phyloP scores from a whole-genome alignment of 1,284 basidiomycete species.

The Prillingera fragicola region DNA sequence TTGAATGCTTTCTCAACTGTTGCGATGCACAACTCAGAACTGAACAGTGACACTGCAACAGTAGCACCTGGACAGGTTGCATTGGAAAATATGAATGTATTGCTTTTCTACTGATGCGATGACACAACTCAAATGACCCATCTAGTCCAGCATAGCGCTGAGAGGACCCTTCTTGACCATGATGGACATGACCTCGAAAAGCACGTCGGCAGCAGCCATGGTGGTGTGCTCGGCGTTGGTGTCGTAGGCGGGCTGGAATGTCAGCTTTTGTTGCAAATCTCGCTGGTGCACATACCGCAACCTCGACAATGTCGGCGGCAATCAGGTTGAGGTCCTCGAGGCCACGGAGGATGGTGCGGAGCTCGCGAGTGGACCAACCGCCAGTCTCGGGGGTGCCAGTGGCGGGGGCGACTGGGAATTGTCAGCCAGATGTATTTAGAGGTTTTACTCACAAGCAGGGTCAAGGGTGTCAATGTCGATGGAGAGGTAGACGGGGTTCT shows the following conservation, averaged over 20 bases:
- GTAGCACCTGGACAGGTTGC: too few species aligned
- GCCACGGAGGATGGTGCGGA: conserved; percentile 36
- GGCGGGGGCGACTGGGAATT: not conserved
- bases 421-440: not conserved
- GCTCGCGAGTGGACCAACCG: conserved; percentile 43
- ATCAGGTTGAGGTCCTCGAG: conserved; percentile 39
- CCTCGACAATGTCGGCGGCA: conserved; percentile 36
- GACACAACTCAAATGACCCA: too few species aligned
- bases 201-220: conserved; percentile 42
- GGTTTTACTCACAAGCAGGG: conserved; percentile 8
- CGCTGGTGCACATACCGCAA: not conserved
- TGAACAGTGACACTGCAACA: too few species aligned
- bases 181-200: conserved; percentile 31
- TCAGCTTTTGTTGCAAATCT: not conserved
- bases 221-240: conserved; percentile 41
- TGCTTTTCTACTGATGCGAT: too few species aligned
- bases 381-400: conserved; percentile 32
- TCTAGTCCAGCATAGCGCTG: conserved; percentile 1
- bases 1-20: too few species aligned
- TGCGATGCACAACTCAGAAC: too few species aligned
- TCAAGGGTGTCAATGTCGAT: conserved; percentile 29
- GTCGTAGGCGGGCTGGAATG: conserved; percentile 12
- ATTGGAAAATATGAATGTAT: too few species aligned
- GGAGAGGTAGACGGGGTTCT: conserved; percentile 16
- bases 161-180: conserved; percentile 11